Conservation (phyloP, 192 early-diverging fungal genomes). For the Diversispora eburnea region DNA sequence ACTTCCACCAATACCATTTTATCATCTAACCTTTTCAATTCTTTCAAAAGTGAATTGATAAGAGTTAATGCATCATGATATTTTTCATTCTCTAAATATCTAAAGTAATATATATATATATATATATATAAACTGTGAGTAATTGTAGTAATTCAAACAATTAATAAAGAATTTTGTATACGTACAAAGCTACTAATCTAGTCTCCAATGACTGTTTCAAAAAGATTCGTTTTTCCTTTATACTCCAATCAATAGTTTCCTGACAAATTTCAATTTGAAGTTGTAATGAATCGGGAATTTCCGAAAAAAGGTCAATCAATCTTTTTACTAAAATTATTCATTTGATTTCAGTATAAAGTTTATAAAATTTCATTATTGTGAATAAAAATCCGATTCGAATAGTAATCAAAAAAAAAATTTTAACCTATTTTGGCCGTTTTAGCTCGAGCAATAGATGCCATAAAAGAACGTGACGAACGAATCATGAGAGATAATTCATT, state of each 20-base stretch:
- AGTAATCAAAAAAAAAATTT: background rate
- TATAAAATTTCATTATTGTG: no score
- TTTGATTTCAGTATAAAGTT: background rate
- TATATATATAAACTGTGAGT: background rate
- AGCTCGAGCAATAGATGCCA: conserved; percentile 85
- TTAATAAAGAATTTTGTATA: background rate
- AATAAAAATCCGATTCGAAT: no score
- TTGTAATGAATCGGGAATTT: conserved; percentile 80
- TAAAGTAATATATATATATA: conserved; percentile 1
- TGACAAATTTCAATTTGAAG: conserved; percentile 93
- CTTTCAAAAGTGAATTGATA: conserved; percentile 81
- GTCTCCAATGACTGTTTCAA: conserved; percentile 95
- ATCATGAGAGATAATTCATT: conserved; percentile 78
- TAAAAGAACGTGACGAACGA: conserved; percentile 71
- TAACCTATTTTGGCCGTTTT: conserved; percentile 93
- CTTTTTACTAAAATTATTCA: conserved; percentile 59
- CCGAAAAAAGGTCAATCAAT: conserved; percentile 81
- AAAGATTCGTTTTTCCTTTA: conserved; percentile 89
- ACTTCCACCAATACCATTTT: conserved; percentile 98
- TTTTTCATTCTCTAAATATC: conserved; percentile 89
- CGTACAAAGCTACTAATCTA: conserved; percentile 78
- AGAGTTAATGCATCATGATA: conserved; percentile 87
- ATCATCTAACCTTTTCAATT: conserved; percentile 98
- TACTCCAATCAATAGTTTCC: conserved; percentile 91
- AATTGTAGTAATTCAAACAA: background rate